Conservation (phyloP, 1,139 yeast genomes). For the Geotrichum histeridarum region DNA sequence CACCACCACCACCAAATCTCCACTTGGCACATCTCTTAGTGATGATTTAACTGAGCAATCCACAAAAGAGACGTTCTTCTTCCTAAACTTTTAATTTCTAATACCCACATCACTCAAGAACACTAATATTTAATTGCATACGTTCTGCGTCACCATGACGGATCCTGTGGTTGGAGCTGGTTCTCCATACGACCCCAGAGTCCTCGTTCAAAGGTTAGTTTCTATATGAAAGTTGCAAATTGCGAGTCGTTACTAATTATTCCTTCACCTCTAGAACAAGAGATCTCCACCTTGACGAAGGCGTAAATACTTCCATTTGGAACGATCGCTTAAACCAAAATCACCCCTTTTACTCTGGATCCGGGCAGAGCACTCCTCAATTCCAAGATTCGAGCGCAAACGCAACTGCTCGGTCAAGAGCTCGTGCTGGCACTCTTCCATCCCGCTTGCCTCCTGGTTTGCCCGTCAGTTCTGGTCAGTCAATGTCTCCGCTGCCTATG, state of each 20-base stretch:
- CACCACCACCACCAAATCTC: neutral
- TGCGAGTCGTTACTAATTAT: neutral
- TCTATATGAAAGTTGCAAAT: neutral
- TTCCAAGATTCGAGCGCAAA: constrained; percentile 1
- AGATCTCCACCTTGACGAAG: constrained; percentile 13
- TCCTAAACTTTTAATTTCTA: neutral
- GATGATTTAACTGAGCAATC: neutral
- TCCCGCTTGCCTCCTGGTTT: constrained; percentile 38
- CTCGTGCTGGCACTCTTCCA: constrained; percentile 45
- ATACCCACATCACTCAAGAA: neutral
- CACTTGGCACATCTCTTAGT: neutral
- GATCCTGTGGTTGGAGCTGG: constrained; percentile 20
- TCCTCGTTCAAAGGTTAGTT: constrained; percentile 9
- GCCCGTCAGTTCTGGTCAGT: constrained; percentile 14
- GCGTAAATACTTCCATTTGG: constrained; percentile 12
- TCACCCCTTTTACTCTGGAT: neutral
- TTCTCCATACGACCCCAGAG: constrained; percentile 17
- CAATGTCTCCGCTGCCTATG: constrained; percentile 20
- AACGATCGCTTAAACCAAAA: constrained; percentile 14
- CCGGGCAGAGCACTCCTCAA: constrained; percentile 2
- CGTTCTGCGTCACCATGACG: constrained; percentile 7
- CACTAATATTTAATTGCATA: constrained; percentile 1
- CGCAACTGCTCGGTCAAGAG: constrained; percentile 25
- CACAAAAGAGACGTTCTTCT: neutral
- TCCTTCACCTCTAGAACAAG: constrained; percentile 8